Evolutionary conservation across 371 early-diverging fungal species (phyloP).

Genomic region (Rhizopus sp.): DNA sequence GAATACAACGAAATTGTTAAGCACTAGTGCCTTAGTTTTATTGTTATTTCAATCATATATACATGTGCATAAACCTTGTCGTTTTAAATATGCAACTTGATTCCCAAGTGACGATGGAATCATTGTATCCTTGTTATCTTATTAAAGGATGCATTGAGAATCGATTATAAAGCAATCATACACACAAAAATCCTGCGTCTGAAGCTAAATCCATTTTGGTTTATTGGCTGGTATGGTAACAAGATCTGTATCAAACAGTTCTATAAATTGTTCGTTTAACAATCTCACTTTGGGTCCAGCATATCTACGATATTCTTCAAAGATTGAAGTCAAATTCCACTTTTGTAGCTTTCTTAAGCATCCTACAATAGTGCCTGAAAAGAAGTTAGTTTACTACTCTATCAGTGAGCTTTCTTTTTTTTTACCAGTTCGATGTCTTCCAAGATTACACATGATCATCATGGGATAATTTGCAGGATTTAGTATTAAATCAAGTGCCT

Average conservation of each 20-base stretch:
- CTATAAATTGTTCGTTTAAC: constrained; percentile 93
- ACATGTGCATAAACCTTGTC: no score
- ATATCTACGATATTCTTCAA: constrained; percentile 96
- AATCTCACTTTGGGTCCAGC: constrained; percentile 95
- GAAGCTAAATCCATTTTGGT: constrained; percentile 67
- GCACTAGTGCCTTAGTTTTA: no score
- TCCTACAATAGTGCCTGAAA: constrained; percentile 90
- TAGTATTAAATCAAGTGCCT: constrained; percentile 85
- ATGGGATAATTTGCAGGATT: constrained; percentile 91
- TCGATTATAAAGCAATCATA: no score
- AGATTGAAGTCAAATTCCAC: constrained; percentile 97
- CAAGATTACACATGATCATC: constrained; percentile 97
- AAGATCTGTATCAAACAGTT: constrained; percentile 94
- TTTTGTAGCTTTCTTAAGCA: constrained; percentile 95
- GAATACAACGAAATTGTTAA: no score
- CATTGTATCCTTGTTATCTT: no score
- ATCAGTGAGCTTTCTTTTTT: neutral
- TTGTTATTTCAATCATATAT: no score
- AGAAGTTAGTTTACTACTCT: neutral
- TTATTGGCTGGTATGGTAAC: constrained; percentile 79
- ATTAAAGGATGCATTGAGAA: no score
- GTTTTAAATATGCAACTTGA: no score
- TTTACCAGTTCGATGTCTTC: constrained; percentile 93
- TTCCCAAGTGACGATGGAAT: no score
- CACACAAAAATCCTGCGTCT: no score